These are phyloP conservation scores for Hanseniaspora lindneri DNA, from an alignment of 805 yeast genomes.

Conservation along the genomic window DNA sequence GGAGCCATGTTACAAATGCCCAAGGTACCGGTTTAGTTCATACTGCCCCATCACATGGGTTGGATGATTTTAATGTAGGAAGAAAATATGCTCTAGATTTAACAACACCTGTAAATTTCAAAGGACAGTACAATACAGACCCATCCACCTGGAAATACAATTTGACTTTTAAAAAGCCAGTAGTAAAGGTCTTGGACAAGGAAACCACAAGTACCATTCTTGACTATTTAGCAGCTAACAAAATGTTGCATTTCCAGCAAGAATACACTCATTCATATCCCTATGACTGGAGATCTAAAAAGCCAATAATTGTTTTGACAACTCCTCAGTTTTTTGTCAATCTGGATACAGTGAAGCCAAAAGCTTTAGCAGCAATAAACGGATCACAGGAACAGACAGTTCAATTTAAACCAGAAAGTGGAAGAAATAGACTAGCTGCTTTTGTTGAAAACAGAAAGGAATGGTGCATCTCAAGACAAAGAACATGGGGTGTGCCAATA, in stretches of 20 bases:
- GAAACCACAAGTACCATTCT: slow-evolving; percentile 43
- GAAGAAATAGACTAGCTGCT: slow-evolving; percentile 55
- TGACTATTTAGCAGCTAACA: slow-evolving; percentile 31
- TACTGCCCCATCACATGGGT: slow-evolving; percentile 96
- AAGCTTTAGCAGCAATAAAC: slow-evolving; percentile 47
- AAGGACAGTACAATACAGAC: slow-evolving; percentile 47
- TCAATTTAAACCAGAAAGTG: slow-evolving; percentile 60
- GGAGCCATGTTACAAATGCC: slow-evolving; percentile 63
- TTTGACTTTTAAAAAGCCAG: slow-evolving; percentile 4
- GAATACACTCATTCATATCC: slow-evolving; percentile 75
- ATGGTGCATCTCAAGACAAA: slow-evolving; percentile 96
- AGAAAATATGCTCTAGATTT: slow-evolving; percentile 43
- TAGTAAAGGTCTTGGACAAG: slow-evolving; percentile 37
- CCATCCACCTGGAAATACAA: slow-evolving; percentile 23
- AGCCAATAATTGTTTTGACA: slow-evolving; percentile 86
- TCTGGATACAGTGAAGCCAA: slow-evolving; percentile 55
- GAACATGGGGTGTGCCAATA: slow-evolving; percentile 97
- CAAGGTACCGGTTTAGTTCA: slow-evolving; percentile 96
- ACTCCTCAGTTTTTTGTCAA: slow-evolving; percentile 97
- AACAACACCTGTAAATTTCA: slow-evolving; percentile 66
- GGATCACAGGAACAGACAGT: slow-evolving; percentile 33
- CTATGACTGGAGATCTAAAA: slow-evolving; percentile 93
- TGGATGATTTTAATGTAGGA: slow-evolving; percentile 77
- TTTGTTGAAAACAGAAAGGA: slow-evolving; percentile 72
- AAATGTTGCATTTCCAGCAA: slow-evolving; percentile 39